phyloP scores from a whole-genome alignment of 305 asterid species.

The Rubia tinctorum region DNA sequence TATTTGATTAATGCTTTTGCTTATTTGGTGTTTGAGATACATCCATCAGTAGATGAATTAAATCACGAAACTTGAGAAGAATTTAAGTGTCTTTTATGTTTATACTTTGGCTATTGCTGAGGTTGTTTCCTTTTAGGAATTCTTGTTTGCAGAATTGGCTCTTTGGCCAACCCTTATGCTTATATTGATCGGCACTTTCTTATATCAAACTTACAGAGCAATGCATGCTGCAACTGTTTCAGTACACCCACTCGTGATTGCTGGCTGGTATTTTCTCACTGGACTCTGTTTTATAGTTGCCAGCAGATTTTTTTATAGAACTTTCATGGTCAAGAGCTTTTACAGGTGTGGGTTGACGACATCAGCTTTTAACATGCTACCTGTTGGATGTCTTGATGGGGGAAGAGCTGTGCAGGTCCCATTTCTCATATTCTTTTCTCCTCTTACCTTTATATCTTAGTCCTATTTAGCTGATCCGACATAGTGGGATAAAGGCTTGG shows the following conservation, averaged over 20 bases:
- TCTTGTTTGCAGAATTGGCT: not conserved
- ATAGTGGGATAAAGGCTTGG: not conserved
- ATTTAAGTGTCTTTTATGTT: not conserved
- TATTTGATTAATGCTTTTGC: not conserved
- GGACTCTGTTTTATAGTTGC: constrained; percentile 15
- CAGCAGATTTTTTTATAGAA: not conserved
- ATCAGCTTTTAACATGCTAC: constrained; percentile 95
- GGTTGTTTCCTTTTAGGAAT: not conserved
- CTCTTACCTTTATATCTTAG: not conserved
- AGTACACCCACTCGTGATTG: constrained; percentile 86
- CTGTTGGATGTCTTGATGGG: constrained; percentile 95
- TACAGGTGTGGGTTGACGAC: constrained; percentile 93
- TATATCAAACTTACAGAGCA: constrained; percentile 43
- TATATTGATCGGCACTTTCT: constrained; percentile 14
- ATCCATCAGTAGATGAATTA: not conserved
- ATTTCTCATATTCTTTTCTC: constrained; percentile 5
- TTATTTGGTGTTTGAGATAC: not conserved
- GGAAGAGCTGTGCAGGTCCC: constrained; percentile 95
- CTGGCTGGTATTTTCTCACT: constrained; percentile 75
- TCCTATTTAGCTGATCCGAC: not conserved
- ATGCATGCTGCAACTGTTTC: constrained; percentile 80
- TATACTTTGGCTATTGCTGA: not conserved
- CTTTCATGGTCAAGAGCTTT: constrained; percentile 21
- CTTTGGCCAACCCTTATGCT: constrained; percentile 1
- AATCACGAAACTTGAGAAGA: not conserved